phyloP scores from a whole-genome alignment of 2,329 filamentous ascomycete species.

The Cladophialophora yegresii region DNA sequence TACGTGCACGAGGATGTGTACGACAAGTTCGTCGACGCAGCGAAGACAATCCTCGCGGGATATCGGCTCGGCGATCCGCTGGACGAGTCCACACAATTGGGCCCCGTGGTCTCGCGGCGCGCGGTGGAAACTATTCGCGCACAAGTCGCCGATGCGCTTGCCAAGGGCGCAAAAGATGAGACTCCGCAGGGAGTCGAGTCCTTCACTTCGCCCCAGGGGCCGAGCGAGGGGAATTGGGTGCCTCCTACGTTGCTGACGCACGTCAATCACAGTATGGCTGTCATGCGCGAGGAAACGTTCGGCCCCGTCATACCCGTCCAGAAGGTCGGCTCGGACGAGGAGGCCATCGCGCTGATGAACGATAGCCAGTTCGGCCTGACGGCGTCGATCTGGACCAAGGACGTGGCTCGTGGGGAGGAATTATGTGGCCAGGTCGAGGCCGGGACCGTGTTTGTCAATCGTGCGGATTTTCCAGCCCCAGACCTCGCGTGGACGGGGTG shows the following conservation, averaged over 20 bases:
- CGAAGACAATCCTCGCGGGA: constrained; percentile 74
- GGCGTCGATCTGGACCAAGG: constrained; percentile 96
- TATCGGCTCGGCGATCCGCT: constrained; percentile 90
- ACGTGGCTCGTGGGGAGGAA: constrained; percentile 71
- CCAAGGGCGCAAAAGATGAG: constrained; percentile 78
- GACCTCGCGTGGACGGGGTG: constrained; percentile 96
- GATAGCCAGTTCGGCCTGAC: constrained; percentile 92
- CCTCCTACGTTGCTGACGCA: constrained; percentile 78
- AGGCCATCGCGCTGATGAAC: constrained; percentile 86
- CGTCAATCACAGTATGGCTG: constrained; percentile 77
- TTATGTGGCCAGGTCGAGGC: constrained; percentile 81
- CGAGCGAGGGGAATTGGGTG: constrained; percentile 79
- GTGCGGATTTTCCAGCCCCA: constrained; percentile 87
- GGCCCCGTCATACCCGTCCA: constrained; percentile 89
- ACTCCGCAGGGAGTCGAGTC: constrained; percentile 81
- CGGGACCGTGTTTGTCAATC: constrained; percentile 93
- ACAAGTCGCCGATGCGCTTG: constrained; percentile 79
- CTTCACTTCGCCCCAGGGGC: constrained; percentile 68
- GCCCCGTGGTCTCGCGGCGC: constrained; percentile 81
- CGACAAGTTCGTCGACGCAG: constrained; percentile 75
- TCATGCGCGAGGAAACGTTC: constrained; percentile 95
- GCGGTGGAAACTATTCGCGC: constrained; percentile 74
- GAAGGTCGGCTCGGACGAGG: constrained; percentile 77
- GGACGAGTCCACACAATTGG: constrained; percentile 75
- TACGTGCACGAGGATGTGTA: constrained; percentile 87